Conservation (phyloP, 225 moss, liverwort and hornwort species). For the Pseudoscleropodium purum region DNA sequence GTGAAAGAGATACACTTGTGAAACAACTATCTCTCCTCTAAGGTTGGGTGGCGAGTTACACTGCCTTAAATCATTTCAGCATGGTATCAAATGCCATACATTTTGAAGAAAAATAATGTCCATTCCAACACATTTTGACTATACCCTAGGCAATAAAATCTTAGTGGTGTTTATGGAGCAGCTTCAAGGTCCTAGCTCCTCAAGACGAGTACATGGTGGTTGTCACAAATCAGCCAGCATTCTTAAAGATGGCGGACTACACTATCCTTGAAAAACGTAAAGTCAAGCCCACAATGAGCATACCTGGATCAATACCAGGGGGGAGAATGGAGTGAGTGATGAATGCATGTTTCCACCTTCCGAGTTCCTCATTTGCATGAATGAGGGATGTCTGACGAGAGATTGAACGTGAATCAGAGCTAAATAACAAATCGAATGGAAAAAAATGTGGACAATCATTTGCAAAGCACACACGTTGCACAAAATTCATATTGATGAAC, state of each 20-base stretch:
- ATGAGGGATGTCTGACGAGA: slow-evolving; percentile 43
- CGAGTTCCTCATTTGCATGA: slow-evolving; percentile 51
- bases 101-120: neutral
- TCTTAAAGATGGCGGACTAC: neutral
- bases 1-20: neutral
- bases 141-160: neutral
- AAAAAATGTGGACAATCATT: neutral
- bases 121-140: neutral
- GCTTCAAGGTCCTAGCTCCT: neutral
- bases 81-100: neutral
- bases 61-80: neutral
- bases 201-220: neutral
- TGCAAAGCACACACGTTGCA: neutral
- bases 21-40: neutral
- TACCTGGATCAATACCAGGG: slow-evolving; percentile 54
- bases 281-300: neutral
- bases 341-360: slow-evolving; percentile 63
- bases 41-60: neutral
- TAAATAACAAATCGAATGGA: neutral
- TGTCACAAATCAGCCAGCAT: neutral
- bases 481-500: neutral
- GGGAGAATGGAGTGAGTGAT: slow-evolving; percentile 42
- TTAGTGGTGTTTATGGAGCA: neutral
- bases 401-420: neutral
- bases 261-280: neutral